phyloP scores from a whole-genome alignment of 176 grass and related monocot genomes.

The Carex littledalei region DNA sequence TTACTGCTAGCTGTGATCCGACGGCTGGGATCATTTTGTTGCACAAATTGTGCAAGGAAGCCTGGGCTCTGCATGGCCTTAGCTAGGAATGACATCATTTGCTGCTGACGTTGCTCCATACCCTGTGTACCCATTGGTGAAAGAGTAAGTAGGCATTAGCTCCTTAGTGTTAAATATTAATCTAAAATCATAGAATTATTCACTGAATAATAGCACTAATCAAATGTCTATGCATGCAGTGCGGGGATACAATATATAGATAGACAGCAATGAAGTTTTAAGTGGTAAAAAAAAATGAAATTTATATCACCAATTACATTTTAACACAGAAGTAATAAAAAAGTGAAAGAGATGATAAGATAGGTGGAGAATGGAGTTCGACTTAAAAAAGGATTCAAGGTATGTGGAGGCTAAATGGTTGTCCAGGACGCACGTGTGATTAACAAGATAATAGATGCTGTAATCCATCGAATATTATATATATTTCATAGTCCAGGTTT shows the following conservation, averaged over 20 bases:
- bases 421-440: too few species aligned
- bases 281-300: background rate
- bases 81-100: constrained; percentile 95
- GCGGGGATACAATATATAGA: background rate
- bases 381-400: background rate
- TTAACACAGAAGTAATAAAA: background rate
- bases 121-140: constrained; percentile 20
- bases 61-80: constrained; percentile 88
- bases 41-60: constrained; percentile 79
- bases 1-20: constrained; percentile 52
- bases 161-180: background rate
- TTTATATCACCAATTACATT: background rate
- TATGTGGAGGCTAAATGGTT: background rate
- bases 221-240: background rate
- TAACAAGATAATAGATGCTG: background rate
- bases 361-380: background rate
- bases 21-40: constrained; percentile 77
- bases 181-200: background rate
- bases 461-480: background rate
- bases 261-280: background rate
- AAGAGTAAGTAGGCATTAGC: background rate
- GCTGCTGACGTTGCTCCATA: constrained; percentile 85
- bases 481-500: background rate
- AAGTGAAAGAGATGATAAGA: background rate
- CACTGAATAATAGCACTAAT: background rate